phyloP scores from a whole-genome alignment of 495 filamentous ascomycete species.

The Xylaria intraflava region DNA sequence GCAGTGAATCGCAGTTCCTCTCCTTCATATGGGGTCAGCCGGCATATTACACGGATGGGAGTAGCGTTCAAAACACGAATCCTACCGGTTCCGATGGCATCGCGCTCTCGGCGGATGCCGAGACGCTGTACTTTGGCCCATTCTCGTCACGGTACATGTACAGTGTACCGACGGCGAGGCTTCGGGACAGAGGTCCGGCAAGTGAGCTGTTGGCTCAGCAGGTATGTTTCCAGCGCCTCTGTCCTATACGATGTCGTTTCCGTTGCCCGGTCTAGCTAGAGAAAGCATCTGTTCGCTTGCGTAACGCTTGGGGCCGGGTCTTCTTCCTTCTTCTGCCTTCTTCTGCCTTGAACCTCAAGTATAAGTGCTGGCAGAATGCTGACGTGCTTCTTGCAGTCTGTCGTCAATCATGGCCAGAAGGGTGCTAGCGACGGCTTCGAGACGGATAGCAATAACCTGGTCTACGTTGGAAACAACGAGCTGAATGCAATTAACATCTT shows the following conservation, averaged over 20 bases:
- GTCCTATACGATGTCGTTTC: too few species aligned
- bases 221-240: not conserved
- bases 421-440: constrained; percentile 33
- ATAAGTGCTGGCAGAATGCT: not conserved
- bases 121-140: constrained; percentile 32
- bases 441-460: constrained; percentile 26
- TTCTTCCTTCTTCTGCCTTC: not conserved
- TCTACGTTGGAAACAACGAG: constrained; percentile 20
- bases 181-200: constrained; percentile 17
- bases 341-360: not conserved
- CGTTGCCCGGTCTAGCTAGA: too few species aligned
- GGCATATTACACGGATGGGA: constrained; percentile 21
- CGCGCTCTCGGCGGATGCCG: constrained; percentile 31
- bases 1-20: constrained; percentile 31
- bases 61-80: constrained; percentile 15
- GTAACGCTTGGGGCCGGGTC: too few species aligned
- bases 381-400: constrained; percentile 5
- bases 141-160: constrained; percentile 31
- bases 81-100: constrained; percentile 34
- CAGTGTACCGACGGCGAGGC: constrained; percentile 25
- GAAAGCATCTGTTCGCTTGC: too few species aligned
- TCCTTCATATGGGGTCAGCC: constrained; percentile 38
- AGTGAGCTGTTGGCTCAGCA: constrained; percentile 26
- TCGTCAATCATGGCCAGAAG: constrained; percentile 27
- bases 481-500: constrained; percentile 1